Base-by-base conservation (phyloP, 2,329 filamentous ascomycete species). In the Claviceps quebecensis region DNA sequence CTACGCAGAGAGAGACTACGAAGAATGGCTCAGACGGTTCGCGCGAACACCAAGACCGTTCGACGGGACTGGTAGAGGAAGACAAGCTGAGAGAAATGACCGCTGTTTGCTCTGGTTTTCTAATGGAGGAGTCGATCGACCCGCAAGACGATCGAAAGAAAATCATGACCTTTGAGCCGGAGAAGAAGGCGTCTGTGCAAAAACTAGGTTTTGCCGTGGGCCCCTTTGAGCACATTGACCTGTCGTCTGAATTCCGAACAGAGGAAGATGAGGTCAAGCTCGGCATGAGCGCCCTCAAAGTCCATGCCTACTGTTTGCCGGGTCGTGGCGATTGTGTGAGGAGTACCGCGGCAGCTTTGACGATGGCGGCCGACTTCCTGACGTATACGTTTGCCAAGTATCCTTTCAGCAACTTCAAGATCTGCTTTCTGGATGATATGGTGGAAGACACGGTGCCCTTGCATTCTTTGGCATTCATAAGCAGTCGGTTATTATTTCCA, bases 161-260 rank as follows among this genome's bases (percentile, higher is more conserved):
- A 67, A 89, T 87, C 2, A 86, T 93, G 63, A 87, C 84, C 0
- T 98, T 97, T 63, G 80, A 82, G 51, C 84, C 86, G 48, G 77
- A 78, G 54, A 81, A 83, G 55, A 81, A 85, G 48, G 80, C 93
- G 8, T 83, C 89, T 1, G 84, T 91, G 1, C 86, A 90, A 55
- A 91, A 97, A 63, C 83, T 98, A 56, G 91, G 90, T 4, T 95
- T 98, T 65, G 87, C 89, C 2, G 80, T 97, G 52, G 93, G 94
- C 0, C 93, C 94, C 0, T 98, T 98, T 63, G 89, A 97, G 66
- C 85, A 91, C 58, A 83, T 97, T 50, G 87, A 96, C 62, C 73
- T 98, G 5, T 80, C 74, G 56, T 85, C 87, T 2, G 86, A 91
- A 58, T 95, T 87, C 60, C 83, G 94, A 48, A 87, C 90, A 45